Evolutionary conservation across 2,329 filamentous ascomycete species (phyloP).

Genomic region (Fusarium guadeloupense): DNA sequence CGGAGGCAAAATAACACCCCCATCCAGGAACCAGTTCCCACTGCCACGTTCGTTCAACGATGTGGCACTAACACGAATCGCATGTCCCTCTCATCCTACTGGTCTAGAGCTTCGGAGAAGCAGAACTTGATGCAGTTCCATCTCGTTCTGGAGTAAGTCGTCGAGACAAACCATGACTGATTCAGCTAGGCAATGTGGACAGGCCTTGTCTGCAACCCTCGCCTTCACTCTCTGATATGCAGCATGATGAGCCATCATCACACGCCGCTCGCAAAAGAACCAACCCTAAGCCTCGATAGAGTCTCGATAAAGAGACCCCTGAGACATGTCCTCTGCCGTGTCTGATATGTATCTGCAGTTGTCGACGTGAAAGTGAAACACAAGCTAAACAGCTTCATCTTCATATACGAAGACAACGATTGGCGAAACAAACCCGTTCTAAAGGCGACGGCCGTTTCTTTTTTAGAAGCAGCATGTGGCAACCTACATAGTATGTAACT

Average conservation of each 20-base stretch:
- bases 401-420: conserved; percentile 8
- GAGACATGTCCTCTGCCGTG: conserved; percentile 20
- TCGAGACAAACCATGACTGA: conserved; percentile 14
- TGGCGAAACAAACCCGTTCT: conserved; percentile 26
- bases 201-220: not conserved
- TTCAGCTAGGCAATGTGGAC: not conserved
- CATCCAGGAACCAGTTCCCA: not conserved
- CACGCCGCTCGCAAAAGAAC: conserved; percentile 14
- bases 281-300: not conserved
- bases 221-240: conserved; percentile 17
- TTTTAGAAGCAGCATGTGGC: conserved; percentile 3
- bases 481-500: conserved; percentile 8
- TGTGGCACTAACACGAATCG: not conserved
- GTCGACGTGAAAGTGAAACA: conserved; percentile 18
- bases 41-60: not conserved
- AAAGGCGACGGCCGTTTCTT: conserved; percentile 8
- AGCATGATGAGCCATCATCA: conserved; percentile 21
- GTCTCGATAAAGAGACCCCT: not conserved
- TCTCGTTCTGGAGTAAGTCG: not conserved
- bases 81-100: not conserved
- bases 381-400: not conserved
- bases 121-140: conserved; percentile 1
- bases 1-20: not conserved
- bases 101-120: not conserved
- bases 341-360: conserved; percentile 3